Base-by-base conservation (phyloP, 148 eudicot species). In the Vaccinium macrocarpon region DNA sequence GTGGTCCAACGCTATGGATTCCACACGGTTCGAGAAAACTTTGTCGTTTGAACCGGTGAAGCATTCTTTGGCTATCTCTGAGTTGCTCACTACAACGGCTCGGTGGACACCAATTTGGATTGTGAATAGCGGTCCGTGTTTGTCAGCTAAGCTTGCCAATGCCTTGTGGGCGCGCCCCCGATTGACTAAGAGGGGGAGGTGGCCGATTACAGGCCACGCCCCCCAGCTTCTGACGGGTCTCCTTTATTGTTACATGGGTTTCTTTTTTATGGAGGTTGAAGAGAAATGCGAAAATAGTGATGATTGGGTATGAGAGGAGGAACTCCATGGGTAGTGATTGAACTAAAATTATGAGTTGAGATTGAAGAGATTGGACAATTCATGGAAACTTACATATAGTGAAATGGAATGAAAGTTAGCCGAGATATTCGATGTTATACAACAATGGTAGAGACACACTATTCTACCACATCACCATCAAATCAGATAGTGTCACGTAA, bases 171-270 rank as follows among this genome's bases (percentile, higher is more conserved):
- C 51, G 2, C 3, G 15, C 46, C 46, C 25, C 13, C 50, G 19
- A 11, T 51, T 9, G 29, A 14, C 3, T 55, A 76, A 23, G 18
- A 71, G 81, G 74, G 0, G 74, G 23, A 81, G 82, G 82, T 81
- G 74, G 9, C 83, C 83, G 9, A 81, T 46, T 48, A 81, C 2
- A 23, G 83, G 83, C 83, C 73, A 81, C 0, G 73, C 83, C 83
- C 83, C 8, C 55, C 23, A 8, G 74, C 83, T 81, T 81, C 55
- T 5, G 83, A 74, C 15, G 81, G 42, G 29, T 1, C 21, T 50
- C 8, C 18, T 16, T 32, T 53, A 4, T 4, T 19, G 42, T 32
- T 29, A 14, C 14, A 9, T 27, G 5, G 53, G 21, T 8, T 51
- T 27, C 9, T 38, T 53, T 38, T 78, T 3, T 1, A 1, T 14